Conservation (phyloP, 192 early-diverging fungal genomes). For the Coemansia biformis region DNA sequence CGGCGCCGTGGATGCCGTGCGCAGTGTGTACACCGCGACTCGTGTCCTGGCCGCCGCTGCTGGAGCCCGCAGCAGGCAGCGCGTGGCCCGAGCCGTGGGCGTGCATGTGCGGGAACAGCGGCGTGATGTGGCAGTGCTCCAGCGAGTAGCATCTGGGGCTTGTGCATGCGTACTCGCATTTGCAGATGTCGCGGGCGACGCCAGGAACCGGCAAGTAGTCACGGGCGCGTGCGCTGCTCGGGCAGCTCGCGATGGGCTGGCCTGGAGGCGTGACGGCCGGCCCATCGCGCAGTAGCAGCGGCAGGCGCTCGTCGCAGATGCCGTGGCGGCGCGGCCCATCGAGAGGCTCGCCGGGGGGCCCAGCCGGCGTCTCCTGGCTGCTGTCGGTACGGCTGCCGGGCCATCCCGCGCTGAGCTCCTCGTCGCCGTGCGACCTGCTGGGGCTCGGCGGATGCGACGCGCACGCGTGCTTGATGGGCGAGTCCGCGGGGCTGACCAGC, state of each 20-base stretch:
- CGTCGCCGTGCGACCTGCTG: not conserved
- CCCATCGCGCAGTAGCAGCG: not conserved
- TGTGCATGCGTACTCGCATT: constrained; percentile 39
- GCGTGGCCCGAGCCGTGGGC: constrained; percentile 3
- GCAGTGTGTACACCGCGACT: no score
- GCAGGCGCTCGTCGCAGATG: constrained; percentile 10
- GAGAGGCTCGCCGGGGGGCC: not conserved
- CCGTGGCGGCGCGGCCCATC: not conserved
- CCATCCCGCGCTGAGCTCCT: not conserved
- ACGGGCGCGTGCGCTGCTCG: not conserved
- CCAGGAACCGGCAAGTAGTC: no score
- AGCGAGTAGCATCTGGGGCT: constrained; percentile 25
- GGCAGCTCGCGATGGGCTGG: not conserved
- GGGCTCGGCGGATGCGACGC: constrained; percentile 39
- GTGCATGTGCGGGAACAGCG: constrained; percentile 37
- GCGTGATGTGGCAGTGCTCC: constrained; percentile 46
- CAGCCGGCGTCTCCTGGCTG: constrained; percentile 1
- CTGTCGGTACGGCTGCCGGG: constrained; percentile 5
- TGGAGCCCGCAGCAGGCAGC: no score
- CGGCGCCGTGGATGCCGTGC: no score
- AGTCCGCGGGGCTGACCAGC: constrained; percentile 27
- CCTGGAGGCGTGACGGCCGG: not conserved
- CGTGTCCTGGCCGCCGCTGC: no score
- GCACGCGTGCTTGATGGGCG: constrained; percentile 43
- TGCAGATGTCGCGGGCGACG: constrained; percentile 1